These are phyloP conservation scores for Iberis pinnata DNA, from an alignment of 345 rosid genomes.

Conservation along the genomic window DNA sequence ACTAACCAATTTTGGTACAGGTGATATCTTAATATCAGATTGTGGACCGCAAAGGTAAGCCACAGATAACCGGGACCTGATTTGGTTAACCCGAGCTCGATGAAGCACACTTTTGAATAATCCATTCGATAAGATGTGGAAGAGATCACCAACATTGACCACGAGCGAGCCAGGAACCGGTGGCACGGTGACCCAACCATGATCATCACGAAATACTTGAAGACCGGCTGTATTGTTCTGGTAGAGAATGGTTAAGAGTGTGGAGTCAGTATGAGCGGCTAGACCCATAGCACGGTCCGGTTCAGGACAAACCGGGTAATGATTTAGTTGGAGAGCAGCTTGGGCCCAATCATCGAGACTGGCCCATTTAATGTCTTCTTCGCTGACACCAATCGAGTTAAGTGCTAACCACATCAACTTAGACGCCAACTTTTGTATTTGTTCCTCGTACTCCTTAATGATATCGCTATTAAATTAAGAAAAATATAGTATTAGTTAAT, in stretches of 20 bases:
- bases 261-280: constrained; percentile 88
- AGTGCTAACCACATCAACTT: constrained; percentile 43
- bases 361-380: constrained; percentile 36
- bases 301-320: constrained; percentile 73
- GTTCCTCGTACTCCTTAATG: constrained; percentile 60
- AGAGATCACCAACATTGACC: constrained; percentile 76
- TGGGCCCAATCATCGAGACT: constrained; percentile 29
- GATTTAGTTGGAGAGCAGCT: constrained; percentile 62
- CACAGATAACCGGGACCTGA: constrained; percentile 49
- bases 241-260: constrained; percentile 59
- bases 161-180: constrained; percentile 55
- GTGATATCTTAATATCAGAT: constrained; percentile 36
- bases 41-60: constrained; percentile 59
- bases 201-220: constrained; percentile 47
- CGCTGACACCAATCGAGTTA: constrained; percentile 33
- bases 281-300: constrained; percentile 68
- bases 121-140: constrained; percentile 66
- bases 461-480: constrained; percentile 32
- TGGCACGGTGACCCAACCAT: constrained; percentile 58
- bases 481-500: no score
- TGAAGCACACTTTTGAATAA: constrained; percentile 51
- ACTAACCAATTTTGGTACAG: constrained; percentile 31
- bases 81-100: constrained; percentile 51
- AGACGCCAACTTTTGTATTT: constrained; percentile 51
- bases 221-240: constrained; percentile 50